Conservation (phyloP, 2,329 filamentous ascomycete genomes). For the Ophiostoma sp. region DNA sequence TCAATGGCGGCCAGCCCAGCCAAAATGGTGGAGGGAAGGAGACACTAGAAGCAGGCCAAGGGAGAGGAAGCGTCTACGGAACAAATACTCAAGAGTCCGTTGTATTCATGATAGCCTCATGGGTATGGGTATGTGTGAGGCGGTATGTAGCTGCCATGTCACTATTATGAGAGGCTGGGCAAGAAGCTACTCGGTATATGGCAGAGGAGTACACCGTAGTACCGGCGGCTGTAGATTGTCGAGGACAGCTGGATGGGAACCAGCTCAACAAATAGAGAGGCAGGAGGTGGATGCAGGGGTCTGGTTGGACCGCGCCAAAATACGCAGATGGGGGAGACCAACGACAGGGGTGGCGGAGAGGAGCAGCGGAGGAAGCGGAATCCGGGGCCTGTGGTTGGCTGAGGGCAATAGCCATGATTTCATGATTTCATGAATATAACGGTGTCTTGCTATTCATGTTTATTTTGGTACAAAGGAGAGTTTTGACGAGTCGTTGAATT, state of each 20-base stretch:
- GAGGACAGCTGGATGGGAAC: not conserved
- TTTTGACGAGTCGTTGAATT: not conserved
- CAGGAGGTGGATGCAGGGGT: not conserved
- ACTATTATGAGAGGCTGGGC: not conserved
- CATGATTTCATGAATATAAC: not conserved
- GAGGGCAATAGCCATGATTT: not conserved
- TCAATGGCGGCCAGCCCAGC: constrained; percentile 8
- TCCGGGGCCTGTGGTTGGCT: constrained; percentile 1
- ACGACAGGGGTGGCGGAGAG: constrained; percentile 1
- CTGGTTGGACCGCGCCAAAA: constrained; percentile 17
- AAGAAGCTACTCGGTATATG: not conserved
- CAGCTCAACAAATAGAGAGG: not conserved
- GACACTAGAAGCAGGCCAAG: not conserved
- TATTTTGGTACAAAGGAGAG: not conserved
- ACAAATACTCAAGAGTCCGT: not conserved
- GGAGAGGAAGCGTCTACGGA: constrained; percentile 8
- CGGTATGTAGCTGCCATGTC: not conserved
- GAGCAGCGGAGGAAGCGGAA: not conserved
- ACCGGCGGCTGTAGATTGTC: not conserved
- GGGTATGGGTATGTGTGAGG: not conserved
- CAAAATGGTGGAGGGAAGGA: not conserved
- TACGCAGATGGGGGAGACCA: not conserved
- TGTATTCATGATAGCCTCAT: not conserved
- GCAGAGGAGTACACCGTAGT: not conserved
- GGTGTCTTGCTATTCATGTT: not conserved